phyloP scores from a whole-genome alignment of 768 basidiomycete species.

The Neoboletus subvelutipes region DNA sequence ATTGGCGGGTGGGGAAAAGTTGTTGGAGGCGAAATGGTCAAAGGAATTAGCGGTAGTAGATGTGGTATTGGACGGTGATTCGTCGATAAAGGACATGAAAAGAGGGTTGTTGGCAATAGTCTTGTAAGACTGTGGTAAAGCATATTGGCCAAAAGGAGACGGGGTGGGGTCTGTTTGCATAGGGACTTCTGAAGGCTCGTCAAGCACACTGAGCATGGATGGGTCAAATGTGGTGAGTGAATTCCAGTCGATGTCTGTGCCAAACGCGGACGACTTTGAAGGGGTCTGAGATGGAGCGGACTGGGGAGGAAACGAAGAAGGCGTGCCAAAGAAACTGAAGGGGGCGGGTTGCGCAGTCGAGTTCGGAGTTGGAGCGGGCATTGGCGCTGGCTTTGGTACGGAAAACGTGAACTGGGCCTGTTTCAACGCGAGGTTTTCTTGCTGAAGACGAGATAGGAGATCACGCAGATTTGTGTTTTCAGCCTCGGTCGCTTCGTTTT shows the following conservation, averaged over 20 bases:
- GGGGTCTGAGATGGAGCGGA: constrained; percentile 35
- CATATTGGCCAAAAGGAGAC: constrained; percentile 46
- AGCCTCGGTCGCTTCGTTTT: constrained; percentile 64
- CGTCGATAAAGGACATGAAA: constrained; percentile 80
- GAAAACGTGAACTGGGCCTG: constrained; percentile 82
- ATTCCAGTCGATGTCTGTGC: constrained; percentile 53
- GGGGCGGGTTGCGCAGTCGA: constrained; percentile 19
- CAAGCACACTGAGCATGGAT: constrained; percentile 58
- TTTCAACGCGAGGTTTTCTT: constrained; percentile 83
- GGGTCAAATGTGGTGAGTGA: constrained; percentile 73
- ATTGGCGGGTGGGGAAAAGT: constrained; percentile 38
- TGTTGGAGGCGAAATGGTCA: constrained; percentile 47
- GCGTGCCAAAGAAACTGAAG: constrained; percentile 30
- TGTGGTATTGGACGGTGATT: constrained; percentile 34
- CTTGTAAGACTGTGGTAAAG: constrained; percentile 56
- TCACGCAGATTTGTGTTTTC: constrained; percentile 93
- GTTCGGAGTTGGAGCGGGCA: constrained; percentile 23
- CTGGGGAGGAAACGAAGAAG: constrained; percentile 21
- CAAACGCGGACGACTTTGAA: constrained; percentile 20
- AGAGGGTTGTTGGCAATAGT: constrained; percentile 82
- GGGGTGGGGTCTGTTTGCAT: constrained; percentile 59
- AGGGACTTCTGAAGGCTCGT: constrained; percentile 58
- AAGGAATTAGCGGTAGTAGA: constrained; percentile 22
- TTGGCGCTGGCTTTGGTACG: constrained; percentile 50
- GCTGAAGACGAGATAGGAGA: constrained; percentile 78